Evolutionary conservation across 2,329 filamentous ascomycete genomes (phyloP), one percentile per base, ranked within the genome.

Genomic region (Ophiostoma ips): DNA sequence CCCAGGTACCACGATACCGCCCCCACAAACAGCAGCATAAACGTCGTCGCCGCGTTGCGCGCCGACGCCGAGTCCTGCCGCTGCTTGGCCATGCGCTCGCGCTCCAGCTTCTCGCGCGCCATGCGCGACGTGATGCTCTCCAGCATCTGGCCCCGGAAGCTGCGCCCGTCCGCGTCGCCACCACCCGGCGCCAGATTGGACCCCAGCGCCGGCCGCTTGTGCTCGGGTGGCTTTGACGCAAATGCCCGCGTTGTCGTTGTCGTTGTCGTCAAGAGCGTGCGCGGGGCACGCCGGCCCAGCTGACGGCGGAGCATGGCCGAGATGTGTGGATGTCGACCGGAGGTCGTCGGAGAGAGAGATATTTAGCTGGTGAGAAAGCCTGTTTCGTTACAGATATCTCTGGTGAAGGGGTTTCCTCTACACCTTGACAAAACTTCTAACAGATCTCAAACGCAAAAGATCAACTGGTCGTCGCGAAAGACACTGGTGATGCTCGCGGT

Each of bases 1-100:
- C 81, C 81, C 38, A 81, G 62, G 61, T 71, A 79, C 63, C 79
- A 84, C 52, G 73, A 71, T 51, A 69, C 64, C 33, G 67, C 65
- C 44, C 74, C 67, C 44, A 74, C 69, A 48, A 69, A 70, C 45
- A 79, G 60, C 54, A 79, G 66, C 57, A 75, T 66, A 55, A 76
- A 71, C 12, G 71, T 72, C 13, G 68, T 64, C 44, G 68, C 69
- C 55, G 68, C 63, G 55, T 68, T 69, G 55, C 68, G 67, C 41
- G 66, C 60, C 47, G 60, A 61, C 33, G 59, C 63, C 7, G 59
- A 61, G 53, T 67, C 64, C 50, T 66, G 60, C 54, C 67, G 63
- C 56, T 67, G 58, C 44, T 58, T 58, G 7, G 68, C 67, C 56
- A 69, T 66, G 52, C 66, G 66, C 55, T 67, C 66, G 41, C 68